Evolutionary conservation across 352 stramenopile species (phyloP), one percentile per base, ranked within the genome.

Genomic region (Blastocystis sp.): DNA sequence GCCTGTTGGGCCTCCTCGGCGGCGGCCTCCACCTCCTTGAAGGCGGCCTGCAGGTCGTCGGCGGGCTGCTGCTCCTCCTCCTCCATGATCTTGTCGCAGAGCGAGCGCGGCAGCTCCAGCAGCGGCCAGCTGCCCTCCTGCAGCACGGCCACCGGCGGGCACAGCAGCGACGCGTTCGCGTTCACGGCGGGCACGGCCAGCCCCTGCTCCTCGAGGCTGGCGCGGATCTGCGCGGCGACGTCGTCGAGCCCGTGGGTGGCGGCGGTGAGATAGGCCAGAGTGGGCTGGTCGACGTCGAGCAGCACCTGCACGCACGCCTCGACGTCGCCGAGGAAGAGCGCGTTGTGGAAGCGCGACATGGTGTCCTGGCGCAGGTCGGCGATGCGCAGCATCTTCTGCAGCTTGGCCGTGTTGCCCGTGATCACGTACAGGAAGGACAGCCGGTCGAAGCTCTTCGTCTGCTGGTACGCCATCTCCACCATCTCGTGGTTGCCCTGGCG

Each of bases 341-440:
- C 95, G 91, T 99, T 99, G 92, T 99, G 96, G 91, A 98, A 99
- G 62, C 95, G 94, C 34, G 94, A 95, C 96, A 99, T 98, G 84
- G 98, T 97, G 90, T 99, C 96, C 87, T 96, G 94, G 71, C 96
- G 94, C 90, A 98, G 96, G 90, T 98, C 95, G 3, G 96, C 95
- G 71, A 99, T 99, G 91, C 98, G 98, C 81, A 98, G 92, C 96
- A 99, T 99, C 91, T 99, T 99, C 89, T 95, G 93, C 17, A 99
- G 93, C 91, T 99, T 99, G 84, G 98, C 96, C 61, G 93, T 96
- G 91, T 98, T 98, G 79, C 70, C 97, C 68, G 96, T 98, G 61
- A 99, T 94, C 19, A 99, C 92, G 91, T 99, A 99, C 42, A 99
- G 91, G 91, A 99, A 99, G 74, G 94, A 98, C 14, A 99, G 91